Conservation (phyloP, 352 stramenopile species). For the Pythium phragmitis region DNA sequence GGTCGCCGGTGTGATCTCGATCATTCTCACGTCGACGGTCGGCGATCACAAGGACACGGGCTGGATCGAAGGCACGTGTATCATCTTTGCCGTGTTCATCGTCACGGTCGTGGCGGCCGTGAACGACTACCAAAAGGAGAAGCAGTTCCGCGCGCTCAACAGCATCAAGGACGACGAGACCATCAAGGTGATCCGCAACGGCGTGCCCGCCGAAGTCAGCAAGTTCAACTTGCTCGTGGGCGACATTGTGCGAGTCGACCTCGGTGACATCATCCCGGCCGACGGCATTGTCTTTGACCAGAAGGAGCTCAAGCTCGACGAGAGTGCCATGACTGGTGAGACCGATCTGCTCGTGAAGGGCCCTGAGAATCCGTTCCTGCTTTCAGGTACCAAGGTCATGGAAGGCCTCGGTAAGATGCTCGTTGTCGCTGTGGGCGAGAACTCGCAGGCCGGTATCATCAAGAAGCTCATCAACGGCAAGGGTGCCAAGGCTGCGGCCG, state of each 20-base stretch:
- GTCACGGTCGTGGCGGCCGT: conserved; percentile 88
- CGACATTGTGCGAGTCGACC: conserved; percentile 89
- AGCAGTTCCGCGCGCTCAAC: conserved; percentile 90
- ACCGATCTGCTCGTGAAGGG: conserved; percentile 92
- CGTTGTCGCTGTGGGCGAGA: conserved; percentile 91
- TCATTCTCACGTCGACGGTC: conserved; percentile 49
- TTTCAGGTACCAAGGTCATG: conserved; percentile 87
- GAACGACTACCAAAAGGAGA: conserved; percentile 93
- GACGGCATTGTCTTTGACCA: conserved; percentile 92
- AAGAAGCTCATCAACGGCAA: conserved; percentile 84
- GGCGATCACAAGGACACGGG: conserved; percentile 56
- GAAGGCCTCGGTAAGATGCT: conserved; percentile 92
- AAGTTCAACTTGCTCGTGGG: conserved; percentile 87
- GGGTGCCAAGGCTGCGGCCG: conserved; percentile 32
- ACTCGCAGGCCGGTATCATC: conserved; percentile 94
- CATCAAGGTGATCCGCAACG: conserved; percentile 84
- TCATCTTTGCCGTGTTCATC: conserved; percentile 90
- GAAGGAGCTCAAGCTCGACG: conserved; percentile 94
- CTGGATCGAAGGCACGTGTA: conserved; percentile 92
- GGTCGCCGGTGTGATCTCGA: conserved; percentile 51
- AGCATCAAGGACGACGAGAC: conserved; percentile 81
- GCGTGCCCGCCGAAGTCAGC: conserved; percentile 51
- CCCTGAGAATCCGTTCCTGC: conserved; percentile 76
- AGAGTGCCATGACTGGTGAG: conserved; percentile 96
- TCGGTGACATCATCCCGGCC: conserved; percentile 93